Evolutionary conservation across 2,329 filamentous ascomycete species (phyloP).

Genomic region (Penicillium sp.): DNA sequence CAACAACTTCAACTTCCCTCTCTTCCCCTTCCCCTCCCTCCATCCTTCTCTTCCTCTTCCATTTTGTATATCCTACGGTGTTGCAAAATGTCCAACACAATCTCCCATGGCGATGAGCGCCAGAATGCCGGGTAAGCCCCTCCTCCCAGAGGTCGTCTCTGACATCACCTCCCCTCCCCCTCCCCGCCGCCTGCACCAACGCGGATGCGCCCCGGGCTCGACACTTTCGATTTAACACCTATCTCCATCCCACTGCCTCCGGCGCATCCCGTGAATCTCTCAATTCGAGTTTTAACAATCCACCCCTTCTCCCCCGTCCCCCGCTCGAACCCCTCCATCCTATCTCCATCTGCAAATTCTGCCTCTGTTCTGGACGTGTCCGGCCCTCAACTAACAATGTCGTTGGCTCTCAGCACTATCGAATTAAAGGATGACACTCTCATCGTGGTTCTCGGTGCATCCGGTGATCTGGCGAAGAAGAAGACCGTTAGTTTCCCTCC

Average conservation of each 20-base stretch:
- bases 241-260: constrained; percentile 5
- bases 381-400: constrained; percentile 39
- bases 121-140: constrained; percentile 57
- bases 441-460: constrained; percentile 95
- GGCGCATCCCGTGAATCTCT: not conserved
- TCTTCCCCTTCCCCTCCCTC: constrained; percentile 16
- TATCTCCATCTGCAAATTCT: constrained; percentile 22
- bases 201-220: constrained; percentile 6
- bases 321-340: constrained; percentile 24
- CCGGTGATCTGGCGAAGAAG: constrained; percentile 98
- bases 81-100: constrained; percentile 54
- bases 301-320: constrained; percentile 3
- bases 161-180: constrained; percentile 42
- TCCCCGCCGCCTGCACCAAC: constrained; percentile 24
- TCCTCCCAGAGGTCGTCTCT: constrained; percentile 35
- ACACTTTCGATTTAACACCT: not conserved
- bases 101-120: constrained; percentile 55
- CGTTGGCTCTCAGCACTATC: constrained; percentile 66
- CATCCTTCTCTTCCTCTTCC: constrained; percentile 18
- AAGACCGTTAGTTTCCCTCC: constrained; percentile 75
- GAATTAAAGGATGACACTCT: constrained; percentile 99
- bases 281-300: not conserved
- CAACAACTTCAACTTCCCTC: constrained; percentile 25
- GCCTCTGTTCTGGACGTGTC: constrained; percentile 1
- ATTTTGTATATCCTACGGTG: constrained; percentile 17